These are phyloP conservation scores for Triticum turgidum DNA, from an alignment of 176 grass and related monocot genomes.

Conservation along the genomic window DNA sequence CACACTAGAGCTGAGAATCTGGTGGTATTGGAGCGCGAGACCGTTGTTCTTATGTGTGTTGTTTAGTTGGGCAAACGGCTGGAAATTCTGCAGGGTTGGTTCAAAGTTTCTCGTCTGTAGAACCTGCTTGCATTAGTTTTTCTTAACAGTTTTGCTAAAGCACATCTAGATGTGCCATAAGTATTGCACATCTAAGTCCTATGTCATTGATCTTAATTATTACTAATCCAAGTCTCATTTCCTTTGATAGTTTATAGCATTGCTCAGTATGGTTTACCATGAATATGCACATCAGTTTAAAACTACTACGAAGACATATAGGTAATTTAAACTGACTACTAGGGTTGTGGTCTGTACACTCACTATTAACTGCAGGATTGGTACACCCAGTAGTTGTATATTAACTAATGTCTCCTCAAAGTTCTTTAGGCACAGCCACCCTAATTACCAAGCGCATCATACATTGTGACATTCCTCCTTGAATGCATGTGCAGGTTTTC, in stretches of 20 bases:
- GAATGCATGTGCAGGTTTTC: conserved; percentile 56
- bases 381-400: not conserved
- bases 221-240: not conserved
- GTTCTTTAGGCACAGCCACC: not conserved
- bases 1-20: not conserved
- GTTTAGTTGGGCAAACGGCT: not conserved
- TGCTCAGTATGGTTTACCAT: not conserved
- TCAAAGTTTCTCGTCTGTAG: not conserved
- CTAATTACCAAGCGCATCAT: not conserved
- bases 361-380: not conserved
- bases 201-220: too few relatives aligned
- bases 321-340: too few relatives aligned
- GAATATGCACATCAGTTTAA: too few relatives aligned
- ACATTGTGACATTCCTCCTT: not conserved
- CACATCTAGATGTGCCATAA: too few relatives aligned
- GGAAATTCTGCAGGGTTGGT: not conserved
- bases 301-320: too few relatives aligned
- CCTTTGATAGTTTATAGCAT: not conserved
- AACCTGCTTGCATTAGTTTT: not conserved
- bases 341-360: too few relatives aligned
- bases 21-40: not conserved
- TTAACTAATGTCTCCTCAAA: not conserved
- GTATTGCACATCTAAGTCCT: too few relatives aligned
- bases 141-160: not conserved
- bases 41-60: not conserved